Evolutionary conservation across 257 asterid species (phyloP), one percentile per base, ranked within the genome.

Genomic region (Cynanchum wilfordii): DNA sequence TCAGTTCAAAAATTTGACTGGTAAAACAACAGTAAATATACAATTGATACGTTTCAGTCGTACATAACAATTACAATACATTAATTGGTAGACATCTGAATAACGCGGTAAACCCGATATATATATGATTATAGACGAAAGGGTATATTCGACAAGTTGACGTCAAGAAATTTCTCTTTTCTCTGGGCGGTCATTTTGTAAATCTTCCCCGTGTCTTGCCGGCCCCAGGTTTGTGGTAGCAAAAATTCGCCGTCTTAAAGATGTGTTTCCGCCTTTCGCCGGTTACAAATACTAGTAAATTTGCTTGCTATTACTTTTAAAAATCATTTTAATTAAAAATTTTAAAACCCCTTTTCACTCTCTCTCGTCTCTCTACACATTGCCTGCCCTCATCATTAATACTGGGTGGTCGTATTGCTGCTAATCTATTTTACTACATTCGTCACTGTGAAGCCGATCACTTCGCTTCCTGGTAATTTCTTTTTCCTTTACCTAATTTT

Each of bases 211-310:
- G 75, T 74, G 69, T n/a, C 75, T 75, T 74, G 84, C 89, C 89
- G 87, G 83, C 90, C 86, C 75, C 63, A 68, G 75, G 78, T 42
- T 42, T 42, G 11, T 80, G 78, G 87, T 73, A 80, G 15, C 73
- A 59, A 81, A 36, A 76, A 56, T 71, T 70, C 80, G 86, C 86
- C 85, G 87, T 71, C 89, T 69, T 72, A n/a, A n/a, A n/a, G n/a
- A 42, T 70, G 76, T 74, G 68, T 50, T 82, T 77, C 67, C 66
- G 70, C 44, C 79, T 27, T 78, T 69, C 83, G 81, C 87, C 88
- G 89, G 88, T 86, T 86, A 77, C 86, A 42, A 58, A 66, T 69
- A 27, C 69, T 59, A 5, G 44, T 38, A 38, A 38, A 13, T 25
- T 40, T 44, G 47, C 3, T 49, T 27, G 25, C 76, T 13, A 5